These are phyloP conservation scores for Acacia crassicarpa DNA, from an alignment of 306 rosid genomes.

Conservation along the genomic window DNA sequence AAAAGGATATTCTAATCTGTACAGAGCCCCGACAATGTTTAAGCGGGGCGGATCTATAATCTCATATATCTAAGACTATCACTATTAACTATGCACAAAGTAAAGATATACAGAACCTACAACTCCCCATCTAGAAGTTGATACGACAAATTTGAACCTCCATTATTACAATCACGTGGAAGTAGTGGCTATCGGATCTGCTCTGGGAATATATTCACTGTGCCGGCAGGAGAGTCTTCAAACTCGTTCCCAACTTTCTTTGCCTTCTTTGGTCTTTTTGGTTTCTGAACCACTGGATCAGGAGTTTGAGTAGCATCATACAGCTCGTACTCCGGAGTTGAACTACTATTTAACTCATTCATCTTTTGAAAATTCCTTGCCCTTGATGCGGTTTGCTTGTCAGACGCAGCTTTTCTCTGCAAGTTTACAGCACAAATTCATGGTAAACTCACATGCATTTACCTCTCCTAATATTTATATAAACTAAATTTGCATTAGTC, in stretches of 20 bases:
- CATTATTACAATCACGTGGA: slow-evolving; percentile 25
- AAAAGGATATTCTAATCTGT: slow-evolving; percentile 1
- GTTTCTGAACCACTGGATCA: slow-evolving; percentile 50
- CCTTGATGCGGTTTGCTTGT: slow-evolving; percentile 48
- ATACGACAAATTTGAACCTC: not conserved
- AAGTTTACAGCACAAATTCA: slow-evolving; percentile 19
- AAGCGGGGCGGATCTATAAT: slow-evolving; percentile 12
- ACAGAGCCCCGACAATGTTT: not conserved
- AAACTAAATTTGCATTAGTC: not conserved
- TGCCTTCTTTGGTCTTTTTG: slow-evolving; percentile 70
- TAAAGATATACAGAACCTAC: not conserved
- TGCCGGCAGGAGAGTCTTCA: slow-evolving; percentile 53
- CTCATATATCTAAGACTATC: slow-evolving; percentile 2
- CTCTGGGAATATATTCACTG: slow-evolving; percentile 35
- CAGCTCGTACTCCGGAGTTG: slow-evolving; percentile 41
- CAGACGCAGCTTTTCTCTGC: slow-evolving; percentile 69
- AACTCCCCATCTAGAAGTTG: not conserved
- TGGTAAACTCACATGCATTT: not conserved
- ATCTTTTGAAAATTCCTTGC: slow-evolving; percentile 48
- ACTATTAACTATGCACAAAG: slow-evolving; percentile 22
- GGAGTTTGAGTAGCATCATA: slow-evolving; percentile 45
- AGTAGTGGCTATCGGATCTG: slow-evolving; percentile 39
- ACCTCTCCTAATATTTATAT: not conserved
- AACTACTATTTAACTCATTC: slow-evolving; percentile 29
- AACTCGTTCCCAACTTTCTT: slow-evolving; percentile 67